A percentile compares a stretch with the other conserved stretches of the same genome.
Conservation (phyloP, 2,329 filamentous ascomycete genomes). For the Neocucurbitaria cava region DNA sequence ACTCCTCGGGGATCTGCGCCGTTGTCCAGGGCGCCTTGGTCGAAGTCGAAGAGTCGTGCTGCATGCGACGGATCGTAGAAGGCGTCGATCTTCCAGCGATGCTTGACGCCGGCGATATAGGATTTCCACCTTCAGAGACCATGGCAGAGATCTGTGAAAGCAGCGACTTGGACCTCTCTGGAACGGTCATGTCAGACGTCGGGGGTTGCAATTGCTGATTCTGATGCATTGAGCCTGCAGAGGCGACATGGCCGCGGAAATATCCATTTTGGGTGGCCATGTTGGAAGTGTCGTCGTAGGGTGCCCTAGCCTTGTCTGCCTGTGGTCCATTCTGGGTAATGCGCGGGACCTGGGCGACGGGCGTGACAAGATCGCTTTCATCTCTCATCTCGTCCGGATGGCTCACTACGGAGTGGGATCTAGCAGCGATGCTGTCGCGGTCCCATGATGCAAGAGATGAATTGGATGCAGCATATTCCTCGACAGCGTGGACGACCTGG, state of each 20-base stretch:
- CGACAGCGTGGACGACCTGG: constrained; percentile 42
- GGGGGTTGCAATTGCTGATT: constrained; percentile 21
- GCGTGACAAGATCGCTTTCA: constrained; percentile 34
- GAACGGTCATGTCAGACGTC: constrained; percentile 19
- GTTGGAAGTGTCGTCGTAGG: constrained; percentile 13
- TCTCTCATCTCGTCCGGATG: constrained; percentile 33
- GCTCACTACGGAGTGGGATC: constrained; percentile 34
- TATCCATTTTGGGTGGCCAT: constrained; percentile 18
- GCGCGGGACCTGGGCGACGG: constrained; percentile 34
- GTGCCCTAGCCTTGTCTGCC: constrained; percentile 24
- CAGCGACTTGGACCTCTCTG: constrained; percentile 43
- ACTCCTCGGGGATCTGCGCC: constrained; percentile 34
- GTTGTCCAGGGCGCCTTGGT: constrained; percentile 24
- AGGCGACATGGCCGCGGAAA: constrained; percentile 12
- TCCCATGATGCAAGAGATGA: constrained; percentile 44
- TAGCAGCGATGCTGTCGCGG: constrained; percentile 32
- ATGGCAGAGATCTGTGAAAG: constrained; percentile 47
- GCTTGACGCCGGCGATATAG: constrained; percentile 39
- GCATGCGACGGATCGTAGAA: constrained; percentile 35
- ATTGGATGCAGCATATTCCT: constrained; percentile 36
- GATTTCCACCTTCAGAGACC: constrained; percentile 38
- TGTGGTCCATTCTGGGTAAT: constrained; percentile 20
- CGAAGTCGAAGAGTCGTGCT: constrained; percentile 30
- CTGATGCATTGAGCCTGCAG: constrained; percentile 15
- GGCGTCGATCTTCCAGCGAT: constrained; percentile 38